Evolutionary conservation across 306 rosid genomes (phyloP).

Genomic region (Arachis stenosperma): DNA sequence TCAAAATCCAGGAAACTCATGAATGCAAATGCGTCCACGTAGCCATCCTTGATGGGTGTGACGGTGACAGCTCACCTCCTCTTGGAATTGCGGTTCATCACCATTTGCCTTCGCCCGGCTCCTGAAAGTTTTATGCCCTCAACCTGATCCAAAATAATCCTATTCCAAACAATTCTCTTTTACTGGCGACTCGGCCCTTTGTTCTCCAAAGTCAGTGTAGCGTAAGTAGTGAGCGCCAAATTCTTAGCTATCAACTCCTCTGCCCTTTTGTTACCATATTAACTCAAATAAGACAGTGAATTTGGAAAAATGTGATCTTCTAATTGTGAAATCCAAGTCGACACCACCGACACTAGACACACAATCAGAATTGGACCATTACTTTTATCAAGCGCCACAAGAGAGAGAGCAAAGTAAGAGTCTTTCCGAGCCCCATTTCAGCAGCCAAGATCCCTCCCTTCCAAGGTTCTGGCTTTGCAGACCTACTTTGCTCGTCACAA

Average conservation of each 20-base stretch:
- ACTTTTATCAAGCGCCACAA: slow-evolving; percentile 59
- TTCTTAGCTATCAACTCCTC: slow-evolving; percentile 63
- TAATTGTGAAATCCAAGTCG: slow-evolving; percentile 66
- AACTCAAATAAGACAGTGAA: slow-evolving; percentile 59
- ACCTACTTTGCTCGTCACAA: too few species aligned
- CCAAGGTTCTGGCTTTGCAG: slow-evolving; percentile 58
- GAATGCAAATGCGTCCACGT: slow-evolving; percentile 70
- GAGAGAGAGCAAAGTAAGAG: slow-evolving; percentile 70
- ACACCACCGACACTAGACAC: slow-evolving; percentile 74
- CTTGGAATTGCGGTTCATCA: slow-evolving; percentile 48
- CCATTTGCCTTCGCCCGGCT: slow-evolving; percentile 54
- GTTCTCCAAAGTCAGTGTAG: slow-evolving; percentile 51
- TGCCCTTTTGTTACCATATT: slow-evolving; percentile 73
- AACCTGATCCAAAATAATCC: slow-evolving; percentile 82
- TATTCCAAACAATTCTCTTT: slow-evolving; percentile 67
- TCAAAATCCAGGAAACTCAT: slow-evolving; percentile 75
- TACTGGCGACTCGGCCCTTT: slow-evolving; percentile 37
- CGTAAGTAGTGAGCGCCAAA: slow-evolving; percentile 74
- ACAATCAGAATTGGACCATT: slow-evolving; percentile 61
- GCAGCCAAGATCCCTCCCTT: slow-evolving; percentile 82
- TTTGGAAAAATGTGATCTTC: slow-evolving; percentile 63
- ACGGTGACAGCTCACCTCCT: slow-evolving; percentile 88
- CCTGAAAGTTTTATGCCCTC: slow-evolving; percentile 66
- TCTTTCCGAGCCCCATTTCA: slow-evolving; percentile 85
- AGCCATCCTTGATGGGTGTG: slow-evolving; percentile 74